Base-by-base conservation (phyloP, 257 asterid species). In the Solanum chaucha region DNA sequence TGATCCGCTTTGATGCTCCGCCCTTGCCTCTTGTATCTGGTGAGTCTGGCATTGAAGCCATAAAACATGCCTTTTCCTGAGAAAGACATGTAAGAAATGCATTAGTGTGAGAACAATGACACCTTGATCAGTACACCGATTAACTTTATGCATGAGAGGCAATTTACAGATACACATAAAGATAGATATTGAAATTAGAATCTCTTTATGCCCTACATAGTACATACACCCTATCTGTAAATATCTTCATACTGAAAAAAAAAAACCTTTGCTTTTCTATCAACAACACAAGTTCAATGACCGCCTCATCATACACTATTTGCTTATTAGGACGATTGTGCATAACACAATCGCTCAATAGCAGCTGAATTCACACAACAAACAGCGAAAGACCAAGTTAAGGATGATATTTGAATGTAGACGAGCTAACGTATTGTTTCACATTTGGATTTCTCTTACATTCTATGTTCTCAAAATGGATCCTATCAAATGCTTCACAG, bases 51-150 rank as follows among this genome's bases (percentile, higher is more conserved):
- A 92, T 73, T 14, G 94, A 87, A 19, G 87, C 9, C 34, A 46
- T 70, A 91, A 94, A 94, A 87, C 98, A 95, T 67, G 97, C 94
- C 87, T 92, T 95, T 85, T 96, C 98, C 99, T 95, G 88, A n/a
- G 85, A 85, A 48, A 72, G n/a, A 87, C 55, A 34, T 22, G 58
- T 13, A 26, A 9, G 51, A 10, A 32, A 84, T 48, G 36, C 59
- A 20, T 35, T 87, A 87, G 78, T 35, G 2, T n/a, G 82, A 74
- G 64, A 68, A 28, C 84, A 15, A 15, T 9, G 51, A 10, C 30
- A 59, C 68, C 17, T 65, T 35, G 58, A 85, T 30, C 72, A 30
- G 5, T 65, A 72, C 61, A 24, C 65, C 13, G 8, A 78, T 17
- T 59, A 28, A 55, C 24, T 14, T 61, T 84, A 58, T 36, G 17